phyloP scores from a whole-genome alignment of 495 filamentous ascomycete species.

The Xylaria telfairii region DNA sequence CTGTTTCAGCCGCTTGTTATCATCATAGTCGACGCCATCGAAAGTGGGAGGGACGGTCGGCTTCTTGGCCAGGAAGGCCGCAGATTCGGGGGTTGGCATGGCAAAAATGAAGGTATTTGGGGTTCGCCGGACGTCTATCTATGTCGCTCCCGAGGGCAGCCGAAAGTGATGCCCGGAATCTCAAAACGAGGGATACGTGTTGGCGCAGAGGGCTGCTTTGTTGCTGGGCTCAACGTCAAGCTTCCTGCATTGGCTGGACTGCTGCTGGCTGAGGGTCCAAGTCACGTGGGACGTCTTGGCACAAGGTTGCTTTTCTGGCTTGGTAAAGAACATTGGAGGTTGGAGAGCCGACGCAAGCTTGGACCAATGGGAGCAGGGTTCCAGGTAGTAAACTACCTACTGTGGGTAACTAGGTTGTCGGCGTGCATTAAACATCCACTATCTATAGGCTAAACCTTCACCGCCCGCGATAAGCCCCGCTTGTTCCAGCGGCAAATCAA shows the following conservation, averaged over 20 bases:
- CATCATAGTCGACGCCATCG: slow-evolving; percentile 95
- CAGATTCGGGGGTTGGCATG: slow-evolving; percentile 93
- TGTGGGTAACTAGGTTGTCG: slow-evolving; percentile 19
- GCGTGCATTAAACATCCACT: slow-evolving; percentile 7
- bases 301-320: neutral
- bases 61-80: slow-evolving; percentile 90
- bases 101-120: slow-evolving; percentile 17
- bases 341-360: no score
- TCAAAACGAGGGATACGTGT: neutral
- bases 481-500: slow-evolving; percentile 39
- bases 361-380: neutral
- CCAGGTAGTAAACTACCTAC: neutral
- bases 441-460: slow-evolving; percentile 22
- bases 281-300: slow-evolving; percentile 23
- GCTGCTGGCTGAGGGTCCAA: neutral
- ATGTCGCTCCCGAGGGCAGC: neutral
- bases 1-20: slow-evolving; percentile 86
- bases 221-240: neutral
- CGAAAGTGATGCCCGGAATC: neutral
- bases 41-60: slow-evolving; percentile 92
- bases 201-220: neutral
- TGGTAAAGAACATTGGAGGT: no score
- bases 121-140: neutral
- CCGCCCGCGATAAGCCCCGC: slow-evolving; percentile 34
- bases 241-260: slow-evolving; percentile 14